These are phyloP conservation scores for Starmerella cellae DNA, from an alignment of 805 yeast species.

Conservation along the genomic window DNA sequence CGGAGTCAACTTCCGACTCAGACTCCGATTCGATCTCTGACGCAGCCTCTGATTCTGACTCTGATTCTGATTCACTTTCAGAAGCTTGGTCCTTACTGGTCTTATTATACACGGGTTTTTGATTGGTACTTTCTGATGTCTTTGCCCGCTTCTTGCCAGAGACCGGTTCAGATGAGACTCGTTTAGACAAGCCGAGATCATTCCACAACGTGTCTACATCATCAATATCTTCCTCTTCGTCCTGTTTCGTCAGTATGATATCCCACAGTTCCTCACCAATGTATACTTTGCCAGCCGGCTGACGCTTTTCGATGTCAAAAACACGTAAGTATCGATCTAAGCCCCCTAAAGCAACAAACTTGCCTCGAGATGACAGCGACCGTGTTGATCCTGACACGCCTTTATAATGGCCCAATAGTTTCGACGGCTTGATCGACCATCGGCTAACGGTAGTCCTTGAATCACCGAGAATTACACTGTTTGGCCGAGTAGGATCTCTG, in stretches of 20 bases:
- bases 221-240: conserved; percentile 11
- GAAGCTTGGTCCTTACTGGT: neutral
- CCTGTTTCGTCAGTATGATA: conserved; percentile 17
- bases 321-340: conserved; percentile 77
- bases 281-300: conserved; percentile 55
- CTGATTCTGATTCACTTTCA: neutral
- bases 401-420: conserved; percentile 53
- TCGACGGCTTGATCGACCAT: conserved; percentile 16
- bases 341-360: conserved; percentile 60
- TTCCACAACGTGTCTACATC: conserved; percentile 9
- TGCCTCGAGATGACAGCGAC: conserved; percentile 22
- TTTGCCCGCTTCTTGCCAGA: neutral
- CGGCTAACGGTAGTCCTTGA: conserved; percentile 49
- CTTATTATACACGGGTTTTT: too few species aligned
- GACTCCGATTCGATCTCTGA: neutral
- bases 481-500: conserved; percentile 25
- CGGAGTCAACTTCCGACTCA: conserved; percentile 3
- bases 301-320: conserved; percentile 48
- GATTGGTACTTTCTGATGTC: neutral
- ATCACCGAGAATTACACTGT: conserved; percentile 56
- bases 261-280: conserved; percentile 54
- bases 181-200: conserved; percentile 1
- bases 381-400: conserved; percentile 68
- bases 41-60: neutral
- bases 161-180: neutral